Conservation (phyloP, 2,329 filamentous ascomycete genomes). For the Ceratocystis ficicola region DNA sequence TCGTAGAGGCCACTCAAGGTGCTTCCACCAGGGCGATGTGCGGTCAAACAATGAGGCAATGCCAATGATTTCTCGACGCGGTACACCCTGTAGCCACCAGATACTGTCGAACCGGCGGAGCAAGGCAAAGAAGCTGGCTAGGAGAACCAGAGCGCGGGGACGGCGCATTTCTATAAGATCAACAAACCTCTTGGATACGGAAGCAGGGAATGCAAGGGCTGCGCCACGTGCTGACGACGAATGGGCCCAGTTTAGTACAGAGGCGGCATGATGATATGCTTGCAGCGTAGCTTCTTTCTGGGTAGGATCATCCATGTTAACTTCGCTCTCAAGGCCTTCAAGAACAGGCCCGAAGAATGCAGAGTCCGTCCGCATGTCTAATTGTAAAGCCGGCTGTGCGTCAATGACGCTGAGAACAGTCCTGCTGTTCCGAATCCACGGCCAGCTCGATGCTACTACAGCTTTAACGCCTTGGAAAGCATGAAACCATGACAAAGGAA, state of each 20-base stretch:
- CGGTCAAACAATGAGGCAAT: constrained; percentile 48
- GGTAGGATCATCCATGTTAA: constrained; percentile 26
- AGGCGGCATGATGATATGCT: constrained; percentile 52
- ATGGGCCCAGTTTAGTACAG: constrained; percentile 54
- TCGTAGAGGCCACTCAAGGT: constrained; percentile 48
- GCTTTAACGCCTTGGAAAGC: constrained; percentile 56
- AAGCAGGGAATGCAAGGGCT: constrained; percentile 51
- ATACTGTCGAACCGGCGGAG: constrained; percentile 48
- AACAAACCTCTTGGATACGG: constrained; percentile 49
- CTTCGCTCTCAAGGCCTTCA: constrained; percentile 45
- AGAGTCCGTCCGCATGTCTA: constrained; percentile 40
- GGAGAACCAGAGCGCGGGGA: constrained; percentile 49
- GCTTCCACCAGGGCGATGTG: constrained; percentile 48
- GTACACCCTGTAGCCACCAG: constrained; percentile 61
- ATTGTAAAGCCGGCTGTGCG: constrained; percentile 49
- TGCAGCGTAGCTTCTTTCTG: constrained; percentile 33
- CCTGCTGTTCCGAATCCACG: constrained; percentile 46
- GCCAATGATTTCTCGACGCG: constrained; percentile 52
- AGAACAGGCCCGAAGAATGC: constrained; percentile 52
- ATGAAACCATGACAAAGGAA: constrained; percentile 55
- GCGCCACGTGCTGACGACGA: constrained; percentile 47
- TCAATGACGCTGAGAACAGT: constrained; percentile 51
- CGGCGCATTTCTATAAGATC: constrained; percentile 47
- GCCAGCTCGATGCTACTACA: constrained; percentile 52
- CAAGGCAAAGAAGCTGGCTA: constrained; percentile 55